Evolutionary conservation across 2,329 filamentous ascomycete species (phyloP).

Genomic region (Cryphonectria japonica): DNA sequence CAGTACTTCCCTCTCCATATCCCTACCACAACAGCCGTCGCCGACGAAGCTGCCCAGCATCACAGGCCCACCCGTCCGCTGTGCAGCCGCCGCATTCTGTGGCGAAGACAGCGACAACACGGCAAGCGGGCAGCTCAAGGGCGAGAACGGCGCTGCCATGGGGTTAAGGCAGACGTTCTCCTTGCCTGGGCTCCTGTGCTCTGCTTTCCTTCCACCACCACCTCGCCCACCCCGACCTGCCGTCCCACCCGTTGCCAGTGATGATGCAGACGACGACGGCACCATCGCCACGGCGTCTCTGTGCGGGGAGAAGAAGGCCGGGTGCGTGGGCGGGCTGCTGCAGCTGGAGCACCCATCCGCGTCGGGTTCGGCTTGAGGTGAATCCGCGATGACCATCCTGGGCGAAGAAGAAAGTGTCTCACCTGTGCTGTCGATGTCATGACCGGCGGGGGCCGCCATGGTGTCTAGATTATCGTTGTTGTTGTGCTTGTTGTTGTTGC

Average conservation of each 20-base stretch:
- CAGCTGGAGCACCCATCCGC: slow-evolving; percentile 15
- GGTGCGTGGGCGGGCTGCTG: slow-evolving; percentile 26
- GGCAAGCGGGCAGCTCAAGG: slow-evolving; percentile 6
- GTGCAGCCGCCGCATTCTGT: slow-evolving; percentile 2
- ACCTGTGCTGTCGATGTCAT: slow-evolving; percentile 23
- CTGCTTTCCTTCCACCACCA: background rate
- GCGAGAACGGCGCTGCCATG: slow-evolving; percentile 27
- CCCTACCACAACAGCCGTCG: slow-evolving; percentile 10
- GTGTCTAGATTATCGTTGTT: background rate
- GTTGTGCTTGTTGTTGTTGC: background rate
- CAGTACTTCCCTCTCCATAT: background rate
- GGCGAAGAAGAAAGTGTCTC: slow-evolving; percentile 15
- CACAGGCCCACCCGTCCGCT: slow-evolving; percentile 14
- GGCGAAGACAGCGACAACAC: slow-evolving; percentile 2
- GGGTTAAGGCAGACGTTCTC: slow-evolving; percentile 26
- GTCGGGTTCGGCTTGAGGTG: slow-evolving; percentile 13
- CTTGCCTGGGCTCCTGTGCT: background rate
- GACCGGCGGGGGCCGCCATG: background rate
- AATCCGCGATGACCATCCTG: background rate
- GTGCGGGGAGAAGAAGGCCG: slow-evolving; percentile 19
- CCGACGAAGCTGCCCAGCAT: slow-evolving; percentile 22
- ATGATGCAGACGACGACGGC: background rate
- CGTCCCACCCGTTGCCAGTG: background rate
- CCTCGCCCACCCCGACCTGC: background rate
- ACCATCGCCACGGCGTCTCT: background rate